Evolutionary conservation across 345 rosid species (phyloP), one percentile per base, ranked within the genome.

Genomic region (Rhizophora mangle): DNA sequence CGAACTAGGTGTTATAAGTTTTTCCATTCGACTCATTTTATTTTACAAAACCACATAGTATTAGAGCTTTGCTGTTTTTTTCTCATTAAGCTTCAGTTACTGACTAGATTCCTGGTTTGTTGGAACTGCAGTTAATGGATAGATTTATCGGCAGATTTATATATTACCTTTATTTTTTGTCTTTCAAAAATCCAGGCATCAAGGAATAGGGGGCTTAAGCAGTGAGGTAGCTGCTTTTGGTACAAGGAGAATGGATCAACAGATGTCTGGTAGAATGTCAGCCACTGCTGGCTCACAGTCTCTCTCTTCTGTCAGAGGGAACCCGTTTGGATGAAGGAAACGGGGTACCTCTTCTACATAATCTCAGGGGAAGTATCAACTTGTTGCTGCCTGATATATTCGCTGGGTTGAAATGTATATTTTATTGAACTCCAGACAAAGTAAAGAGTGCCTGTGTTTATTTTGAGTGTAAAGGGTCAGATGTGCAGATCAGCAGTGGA

Each of bases 281-380:
- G 82, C 80, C 30, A 72, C 88, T 21, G 68, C 83, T 54, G 6
- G 85, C 30, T 67, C 68, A 1, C 81, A 72, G 36, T 81, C 88
- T 52, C 84, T 73, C 67, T 62, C 91, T 31, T 82, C 88, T n/a
- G 76, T 72, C 21, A 85, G 92, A 59, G 88, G 90, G 30, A 89
- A 86, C 79, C 90, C 96, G n/a, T 86, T 86, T 72, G 90, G 89
- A 52, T 87, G 80, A 84, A 70, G 27, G 13, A 22, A 56, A 61
- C 2, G 22, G 20, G 61, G 47, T 54, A 20, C 46, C 27, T 69
- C 71, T 29, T 43, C 59, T 39, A 61, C 37, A 58, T 63, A 10
- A 31, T 32, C 18, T 64, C 36, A 49, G 52, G 59, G 39, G 70
- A 69, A 73, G 81, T 84, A 85, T 74, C 73, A 57, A 59, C 84